Evolutionary conservation across 257 asterid species (phyloP).

Genomic region (Schizonepeta tenuifolia): DNA sequence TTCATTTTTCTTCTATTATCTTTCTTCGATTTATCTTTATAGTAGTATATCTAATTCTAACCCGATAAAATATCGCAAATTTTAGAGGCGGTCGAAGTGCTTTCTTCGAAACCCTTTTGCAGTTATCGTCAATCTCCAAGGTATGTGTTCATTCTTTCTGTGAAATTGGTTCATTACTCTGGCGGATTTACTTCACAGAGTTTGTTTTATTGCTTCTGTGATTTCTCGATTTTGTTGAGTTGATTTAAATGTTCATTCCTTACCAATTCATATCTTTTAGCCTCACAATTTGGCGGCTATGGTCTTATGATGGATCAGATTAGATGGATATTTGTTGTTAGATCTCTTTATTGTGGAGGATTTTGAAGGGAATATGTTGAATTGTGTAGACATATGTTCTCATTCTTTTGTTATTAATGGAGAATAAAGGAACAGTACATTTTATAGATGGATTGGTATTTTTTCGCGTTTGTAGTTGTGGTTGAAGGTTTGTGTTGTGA

Average conservation of each 20-base stretch:
- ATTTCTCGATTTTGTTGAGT: background rate
- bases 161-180: background rate
- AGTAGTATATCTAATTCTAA: conserved; percentile 10
- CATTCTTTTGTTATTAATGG: background rate
- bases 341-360: conserved; percentile 18
- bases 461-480: background rate
- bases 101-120: conserved; percentile 18
- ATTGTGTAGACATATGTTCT: background rate
- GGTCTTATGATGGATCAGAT: conserved; percentile 10
- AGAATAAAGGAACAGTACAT: background rate
- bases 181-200: background rate
- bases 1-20: background rate
- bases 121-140: conserved; percentile 17
- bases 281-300: conserved; percentile 2
- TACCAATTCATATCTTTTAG: background rate
- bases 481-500: background rate
- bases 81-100: conserved; percentile 28
- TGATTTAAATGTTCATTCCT: background rate
- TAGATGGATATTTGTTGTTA: conserved; percentile 18
- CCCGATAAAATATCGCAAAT: background rate
- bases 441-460: conserved; percentile 1
- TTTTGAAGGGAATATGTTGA: conserved; percentile 2
- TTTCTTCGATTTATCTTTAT: conserved; percentile 1
- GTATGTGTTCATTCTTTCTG: conserved; percentile 25
- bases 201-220: background rate